These are phyloP conservation scores for Platanthera guangdongensis DNA, from an alignment of 106 monocot species.

Conservation along the genomic window DNA sequence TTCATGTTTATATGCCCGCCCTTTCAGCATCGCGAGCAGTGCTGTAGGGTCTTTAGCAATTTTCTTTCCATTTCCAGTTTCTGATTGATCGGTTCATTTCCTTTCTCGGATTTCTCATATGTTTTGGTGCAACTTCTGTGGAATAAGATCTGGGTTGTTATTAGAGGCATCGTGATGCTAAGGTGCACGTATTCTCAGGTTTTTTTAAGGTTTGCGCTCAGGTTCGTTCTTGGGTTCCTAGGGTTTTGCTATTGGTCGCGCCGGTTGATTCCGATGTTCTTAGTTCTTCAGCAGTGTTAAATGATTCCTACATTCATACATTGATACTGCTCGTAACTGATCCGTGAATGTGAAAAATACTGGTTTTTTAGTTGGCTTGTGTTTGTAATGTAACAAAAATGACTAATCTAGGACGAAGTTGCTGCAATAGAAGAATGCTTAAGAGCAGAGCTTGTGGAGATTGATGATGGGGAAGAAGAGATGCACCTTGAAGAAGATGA, in stretches of 20 bases:
- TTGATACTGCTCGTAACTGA: no score
- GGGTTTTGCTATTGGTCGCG: neutral
- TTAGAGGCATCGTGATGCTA: neutral
- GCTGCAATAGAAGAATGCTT: no score
- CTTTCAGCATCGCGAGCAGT: neutral
- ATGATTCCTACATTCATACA: neutral
- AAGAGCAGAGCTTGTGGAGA: no score
- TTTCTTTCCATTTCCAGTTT: neutral
- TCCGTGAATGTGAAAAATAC: no score
- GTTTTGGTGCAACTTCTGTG: neutral
- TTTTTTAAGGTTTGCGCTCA: neutral
- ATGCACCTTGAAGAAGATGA: no score
- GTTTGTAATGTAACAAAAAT: no score
- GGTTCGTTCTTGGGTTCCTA: neutral
- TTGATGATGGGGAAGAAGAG: no score
- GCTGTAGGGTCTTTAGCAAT: neutral
- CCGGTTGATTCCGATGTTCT: neutral
- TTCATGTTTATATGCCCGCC: no score
- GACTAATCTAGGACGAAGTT: no score
- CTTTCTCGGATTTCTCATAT: neutral
- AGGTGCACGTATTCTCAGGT: neutral
- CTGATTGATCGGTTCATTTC: neutral
- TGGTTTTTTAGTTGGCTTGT: no score
- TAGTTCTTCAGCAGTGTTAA: neutral
- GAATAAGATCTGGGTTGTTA: neutral